Evolutionary conservation across 768 basidiomycete species (phyloP).

Genomic region (Sporobolomyces phaffii): DNA sequence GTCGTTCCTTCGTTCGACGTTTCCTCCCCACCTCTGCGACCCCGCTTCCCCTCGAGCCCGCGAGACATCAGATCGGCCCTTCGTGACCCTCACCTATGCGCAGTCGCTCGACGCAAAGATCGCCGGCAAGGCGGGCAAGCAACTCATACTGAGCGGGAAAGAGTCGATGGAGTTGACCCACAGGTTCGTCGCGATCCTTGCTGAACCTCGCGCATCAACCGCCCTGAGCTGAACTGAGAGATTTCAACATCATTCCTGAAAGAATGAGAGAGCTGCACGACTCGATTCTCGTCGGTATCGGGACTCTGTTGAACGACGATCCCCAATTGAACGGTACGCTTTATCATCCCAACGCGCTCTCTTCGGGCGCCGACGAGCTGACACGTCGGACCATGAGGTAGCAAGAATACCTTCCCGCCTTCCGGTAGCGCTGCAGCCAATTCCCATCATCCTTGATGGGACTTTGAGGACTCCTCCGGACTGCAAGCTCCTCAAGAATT

Average conservation of each 20-base stretch:
- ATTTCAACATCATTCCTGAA: too few species aligned
- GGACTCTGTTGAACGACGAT: constrained; percentile 82
- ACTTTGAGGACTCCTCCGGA: constrained; percentile 59
- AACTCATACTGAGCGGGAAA: constrained; percentile 73
- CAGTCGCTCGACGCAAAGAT: constrained; percentile 68
- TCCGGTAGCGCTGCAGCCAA: constrained; percentile 52
- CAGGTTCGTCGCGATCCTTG: constrained; percentile 54
- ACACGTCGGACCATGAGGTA: too few species aligned
- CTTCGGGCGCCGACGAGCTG: too few species aligned
- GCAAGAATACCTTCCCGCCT: too few species aligned
- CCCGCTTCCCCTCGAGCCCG: background rate
- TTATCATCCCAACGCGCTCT: constrained; percentile 41
- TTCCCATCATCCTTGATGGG: constrained; percentile 78
- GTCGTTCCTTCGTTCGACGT: background rate
- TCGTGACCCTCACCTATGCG: constrained; percentile 50
- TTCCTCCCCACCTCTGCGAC: background rate
- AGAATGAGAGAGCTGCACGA: constrained; percentile 92
- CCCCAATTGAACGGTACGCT: constrained; percentile 83
- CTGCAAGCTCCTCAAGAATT: constrained; percentile 69
- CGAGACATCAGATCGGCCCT: constrained; percentile 4
- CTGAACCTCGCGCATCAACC: too few species aligned
- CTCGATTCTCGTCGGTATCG: constrained; percentile 82
- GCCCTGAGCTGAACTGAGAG: too few species aligned
- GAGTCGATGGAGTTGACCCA: constrained; percentile 94
- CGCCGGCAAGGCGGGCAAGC: constrained; percentile 64